A percentile compares a stretch with the other conserved stretches of the same genome.
phyloP scores from a whole-genome alignment of 2,329 filamentous ascomycete genomes.

The Aspergillus phoenicis region DNA sequence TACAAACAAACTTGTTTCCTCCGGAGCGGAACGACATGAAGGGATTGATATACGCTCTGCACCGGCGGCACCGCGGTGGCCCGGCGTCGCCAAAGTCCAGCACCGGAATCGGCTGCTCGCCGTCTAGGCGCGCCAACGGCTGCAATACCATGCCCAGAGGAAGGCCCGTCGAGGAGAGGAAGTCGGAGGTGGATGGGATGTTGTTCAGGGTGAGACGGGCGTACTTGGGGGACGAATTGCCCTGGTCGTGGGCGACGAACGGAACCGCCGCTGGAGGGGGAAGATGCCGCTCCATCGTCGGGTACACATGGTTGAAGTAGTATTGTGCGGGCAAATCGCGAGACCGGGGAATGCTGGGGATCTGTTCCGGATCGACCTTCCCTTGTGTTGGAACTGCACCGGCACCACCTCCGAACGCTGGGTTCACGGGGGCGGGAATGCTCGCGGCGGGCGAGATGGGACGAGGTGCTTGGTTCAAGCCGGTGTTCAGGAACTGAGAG shows the following conservation, averaged over 20 bases:
- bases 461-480: slow-evolving; percentile 42
- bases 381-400: slow-evolving; percentile 67
- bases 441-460: slow-evolving; percentile 32
- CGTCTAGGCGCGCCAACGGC: slow-evolving; percentile 80
- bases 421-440: slow-evolving; percentile 39
- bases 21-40: slow-evolving; percentile 97
- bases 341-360: slow-evolving; percentile 85
- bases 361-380: slow-evolving; percentile 84
- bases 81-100: slow-evolving; percentile 92
- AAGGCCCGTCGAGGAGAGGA: slow-evolving; percentile 75
- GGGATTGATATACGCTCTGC: slow-evolving; percentile 95
- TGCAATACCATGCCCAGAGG: slow-evolving; percentile 88
- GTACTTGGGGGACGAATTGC: slow-evolving; percentile 93
- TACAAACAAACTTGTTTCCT: slow-evolving; percentile 96
- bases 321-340: slow-evolving; percentile 80
- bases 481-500: slow-evolving; percentile 63
- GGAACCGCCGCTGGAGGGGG: slow-evolving; percentile 86
- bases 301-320: slow-evolving; percentile 85
- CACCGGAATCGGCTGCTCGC: slow-evolving; percentile 85
- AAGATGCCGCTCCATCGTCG: slow-evolving; percentile 91
- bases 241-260: slow-evolving; percentile 93
- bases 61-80: slow-evolving; percentile 87
- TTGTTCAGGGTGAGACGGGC: slow-evolving; percentile 90
- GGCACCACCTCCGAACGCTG: slow-evolving; percentile 54
- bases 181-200: slow-evolving; percentile 81